Base-by-base conservation (phyloP, 805 yeast genomes). In the Starmera quercuum region DNA sequence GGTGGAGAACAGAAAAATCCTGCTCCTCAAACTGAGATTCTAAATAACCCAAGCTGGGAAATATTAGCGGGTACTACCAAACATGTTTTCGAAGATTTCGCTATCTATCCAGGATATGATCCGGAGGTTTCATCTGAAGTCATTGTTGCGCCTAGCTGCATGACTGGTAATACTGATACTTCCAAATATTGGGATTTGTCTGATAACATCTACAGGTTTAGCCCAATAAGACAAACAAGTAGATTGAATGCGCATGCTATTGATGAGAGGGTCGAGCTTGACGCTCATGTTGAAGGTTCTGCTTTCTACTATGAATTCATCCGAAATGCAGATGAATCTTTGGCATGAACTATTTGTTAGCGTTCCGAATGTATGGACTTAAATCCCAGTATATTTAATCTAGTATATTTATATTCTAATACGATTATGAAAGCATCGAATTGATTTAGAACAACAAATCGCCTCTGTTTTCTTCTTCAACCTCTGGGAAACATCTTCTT, bases 41-140 rank as follows among this genome's bases (percentile, higher is more conserved):
- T 14, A 7, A 13, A 30, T 17, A 30, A 30, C 18, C 26, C 32
- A 21, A 22, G 26, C n/a, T 30, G 32, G 32, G 15, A 30, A 6
- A 12, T 30, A n/a, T 16, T 30, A 9, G 32, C 26, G 3, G 78
- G 78, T 21, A 64, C 66, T 20, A 61, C 70, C 26, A 68, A 76
- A 46, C 66, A 72, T 41, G 64, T 72, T 15, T 72, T 64, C 41
- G 73, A 70, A 46, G 75, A 72, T 35, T 56, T 70, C 32, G 63
- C 26, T 4, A 14, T 7, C 3, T 30, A 21, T 21, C 30, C 30
- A 17, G 26, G 22, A 21, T 5, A 9, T 5, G 20, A 16, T 16
- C 9, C 11, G 11, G 5, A 15, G 9, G 21, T 27, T 16, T 13
- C 20, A n/a, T 8, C 20, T 12, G 30, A 27, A 17, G 26, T 30